phyloP scores from a whole-genome alignment of 179 eudicot species.

The Kewa caespitosa region DNA sequence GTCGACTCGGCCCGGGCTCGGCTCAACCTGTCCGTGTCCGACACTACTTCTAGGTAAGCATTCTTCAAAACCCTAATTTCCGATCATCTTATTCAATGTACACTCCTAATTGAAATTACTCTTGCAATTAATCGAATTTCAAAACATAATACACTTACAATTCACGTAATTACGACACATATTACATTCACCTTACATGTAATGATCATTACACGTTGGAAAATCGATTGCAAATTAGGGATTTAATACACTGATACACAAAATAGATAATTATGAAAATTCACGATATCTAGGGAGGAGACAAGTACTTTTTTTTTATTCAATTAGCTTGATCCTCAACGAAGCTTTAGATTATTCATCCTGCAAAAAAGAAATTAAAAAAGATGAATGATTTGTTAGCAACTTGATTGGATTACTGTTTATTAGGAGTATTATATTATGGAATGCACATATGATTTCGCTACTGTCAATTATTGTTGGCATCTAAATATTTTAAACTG shows the following conservation, averaged over 20 bases:
- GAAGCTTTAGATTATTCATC: slow-evolving; percentile 35
- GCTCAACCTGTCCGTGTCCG: too few species aligned
- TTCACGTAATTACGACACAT: too few species aligned
- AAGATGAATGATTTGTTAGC: slow-evolving; percentile 25
- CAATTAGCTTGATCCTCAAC: slow-evolving; percentile 19
- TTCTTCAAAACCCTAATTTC: too few species aligned
- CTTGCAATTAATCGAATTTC: too few species aligned
- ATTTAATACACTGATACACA: slow-evolving; percentile 24
- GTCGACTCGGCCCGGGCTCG: too few species aligned
- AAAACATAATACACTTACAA: too few species aligned
- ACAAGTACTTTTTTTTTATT: slow-evolving; percentile 28
- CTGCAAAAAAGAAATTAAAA: slow-evolving; percentile 28
- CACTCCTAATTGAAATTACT: too few species aligned
- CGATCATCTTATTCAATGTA: too few species aligned
- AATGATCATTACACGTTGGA: too few species aligned
- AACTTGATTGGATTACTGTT: slow-evolving; percentile 14
- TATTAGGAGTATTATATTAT: too few species aligned
- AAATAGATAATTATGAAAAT: slow-evolving; percentile 21
- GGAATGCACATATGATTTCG: slow-evolving; percentile 19
- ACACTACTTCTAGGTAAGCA: too few species aligned
- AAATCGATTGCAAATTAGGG: slow-evolving; percentile 7
- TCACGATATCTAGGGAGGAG: slow-evolving; percentile 5
- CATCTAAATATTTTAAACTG: neutral
- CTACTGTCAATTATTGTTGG: slow-evolving; percentile 17
- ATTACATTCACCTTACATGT: too few species aligned